Evolutionary conservation across 208 protist species (phyloP).

Genomic region (Acanthamoeba castellanii): DNA sequence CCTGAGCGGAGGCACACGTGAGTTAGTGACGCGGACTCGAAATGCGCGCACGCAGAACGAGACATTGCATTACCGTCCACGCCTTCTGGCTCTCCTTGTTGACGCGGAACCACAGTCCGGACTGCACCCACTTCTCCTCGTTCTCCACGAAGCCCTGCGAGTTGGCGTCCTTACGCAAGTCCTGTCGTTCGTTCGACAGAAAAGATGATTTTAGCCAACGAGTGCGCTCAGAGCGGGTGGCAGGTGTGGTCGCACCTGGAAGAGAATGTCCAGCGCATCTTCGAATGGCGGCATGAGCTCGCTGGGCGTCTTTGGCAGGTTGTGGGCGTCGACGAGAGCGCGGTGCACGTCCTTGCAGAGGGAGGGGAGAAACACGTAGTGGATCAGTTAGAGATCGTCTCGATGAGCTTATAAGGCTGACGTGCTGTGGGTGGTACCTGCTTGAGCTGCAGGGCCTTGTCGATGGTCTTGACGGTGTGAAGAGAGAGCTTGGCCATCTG

Average conservation of each 20-base stretch:
- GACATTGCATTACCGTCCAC: neutral
- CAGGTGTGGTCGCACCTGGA: constrained; percentile 19
- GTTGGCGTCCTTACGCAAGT: constrained; percentile 7
- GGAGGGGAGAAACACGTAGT: neutral
- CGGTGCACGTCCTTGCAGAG: constrained; percentile 14
- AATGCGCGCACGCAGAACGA: too few species aligned
- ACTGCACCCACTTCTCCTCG: constrained; percentile 61
- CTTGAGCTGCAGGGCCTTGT: constrained; percentile 47
- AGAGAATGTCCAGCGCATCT: constrained; percentile 54
- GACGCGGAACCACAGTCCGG: constrained; percentile 35
- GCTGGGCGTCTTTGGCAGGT: neutral
- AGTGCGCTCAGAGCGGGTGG: neutral
- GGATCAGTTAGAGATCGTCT: neutral
- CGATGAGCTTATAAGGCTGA: too few species aligned
- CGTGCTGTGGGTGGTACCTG: neutral
- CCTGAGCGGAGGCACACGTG: neutral
- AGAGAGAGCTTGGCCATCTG: constrained; percentile 67
- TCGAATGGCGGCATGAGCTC: constrained; percentile 49
- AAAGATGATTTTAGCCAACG: neutral
- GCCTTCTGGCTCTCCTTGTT: constrained; percentile 42
- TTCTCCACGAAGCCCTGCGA: constrained; percentile 66
- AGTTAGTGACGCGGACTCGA: neutral
- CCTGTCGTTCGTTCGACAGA: neutral
- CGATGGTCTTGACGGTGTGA: constrained; percentile 45
- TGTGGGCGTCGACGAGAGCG: neutral